A percentile compares a stretch with the other conserved stretches of the same genome.
Conservation (phyloP, 257 asterid species). For the Nicotiana knightiana region DNA sequence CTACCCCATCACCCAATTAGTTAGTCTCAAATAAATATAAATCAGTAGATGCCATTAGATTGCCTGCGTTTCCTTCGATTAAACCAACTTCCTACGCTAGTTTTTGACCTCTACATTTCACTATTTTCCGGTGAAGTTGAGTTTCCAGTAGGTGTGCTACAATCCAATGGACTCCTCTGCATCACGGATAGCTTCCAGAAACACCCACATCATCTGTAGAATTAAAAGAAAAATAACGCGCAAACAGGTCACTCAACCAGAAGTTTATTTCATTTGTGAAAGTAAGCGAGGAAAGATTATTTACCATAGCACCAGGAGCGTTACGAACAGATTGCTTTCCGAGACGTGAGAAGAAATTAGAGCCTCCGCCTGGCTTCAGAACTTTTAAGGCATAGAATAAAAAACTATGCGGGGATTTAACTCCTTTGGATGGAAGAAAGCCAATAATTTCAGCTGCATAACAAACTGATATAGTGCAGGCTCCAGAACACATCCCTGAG, state of each 20-base stretch:
- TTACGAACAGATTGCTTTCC: background rate
- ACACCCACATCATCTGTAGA: background rate
- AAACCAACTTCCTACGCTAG: background rate
- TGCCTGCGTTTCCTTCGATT: background rate
- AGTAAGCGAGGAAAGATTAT: background rate
- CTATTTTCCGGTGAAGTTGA: background rate
- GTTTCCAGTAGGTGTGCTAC: background rate
- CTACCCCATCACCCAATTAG: background rate
- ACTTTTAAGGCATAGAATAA: background rate
- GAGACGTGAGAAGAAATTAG: background rate
- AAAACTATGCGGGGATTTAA: background rate
- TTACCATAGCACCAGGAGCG: background rate
- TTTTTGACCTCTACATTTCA: background rate
- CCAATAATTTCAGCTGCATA: background rate
- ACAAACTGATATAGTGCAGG: background rate
- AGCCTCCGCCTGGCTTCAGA: conserved; percentile 1
- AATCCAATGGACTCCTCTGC: background rate
- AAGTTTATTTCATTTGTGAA: background rate
- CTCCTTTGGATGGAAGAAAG: background rate
- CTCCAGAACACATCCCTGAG: conserved; percentile 1
- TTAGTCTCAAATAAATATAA: background rate
- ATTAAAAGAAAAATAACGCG: background rate
- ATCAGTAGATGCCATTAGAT: background rate
- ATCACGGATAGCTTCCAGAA: background rate
- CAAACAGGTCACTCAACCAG: background rate